Conservation (phyloP, 805 yeast genomes). For the Ogataea corticis region DNA sequence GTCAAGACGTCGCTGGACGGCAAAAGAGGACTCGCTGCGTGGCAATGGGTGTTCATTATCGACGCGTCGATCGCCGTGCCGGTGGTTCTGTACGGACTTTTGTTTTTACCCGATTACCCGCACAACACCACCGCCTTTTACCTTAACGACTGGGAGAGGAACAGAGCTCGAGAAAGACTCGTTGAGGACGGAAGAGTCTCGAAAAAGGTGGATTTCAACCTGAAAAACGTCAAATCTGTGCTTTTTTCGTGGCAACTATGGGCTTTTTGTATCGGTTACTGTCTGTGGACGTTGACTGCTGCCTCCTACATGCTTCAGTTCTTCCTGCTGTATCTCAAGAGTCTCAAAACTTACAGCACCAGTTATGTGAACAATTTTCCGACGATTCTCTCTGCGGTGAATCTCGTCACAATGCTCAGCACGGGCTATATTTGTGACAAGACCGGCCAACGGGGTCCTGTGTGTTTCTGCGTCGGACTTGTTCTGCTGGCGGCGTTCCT, state of each 20-base stretch:
- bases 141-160: constrained; percentile 22
- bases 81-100: constrained; percentile 57
- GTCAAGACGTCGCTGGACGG: constrained; percentile 50
- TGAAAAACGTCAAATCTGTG: constrained; percentile 41
- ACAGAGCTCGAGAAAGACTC: constrained; percentile 22
- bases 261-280: constrained; percentile 26
- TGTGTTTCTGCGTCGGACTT: constrained; percentile 48
- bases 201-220: constrained; percentile 31
- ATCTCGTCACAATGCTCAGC: constrained; percentile 45
- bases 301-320: constrained; percentile 29
- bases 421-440: constrained; percentile 32
- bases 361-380: constrained; percentile 52
- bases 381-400: constrained; percentile 55
- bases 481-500: constrained; percentile 39
- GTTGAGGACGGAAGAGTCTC: constrained; percentile 40
- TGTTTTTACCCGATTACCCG: constrained; percentile 59
- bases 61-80: constrained; percentile 61
- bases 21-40: constrained; percentile 53
- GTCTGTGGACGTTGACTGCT: constrained; percentile 30
- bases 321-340: constrained; percentile 40
- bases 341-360: constrained; percentile 45
- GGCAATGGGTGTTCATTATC: constrained; percentile 75
- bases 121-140: constrained; percentile 23
- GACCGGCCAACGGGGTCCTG: constrained; percentile 27
- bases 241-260: constrained; percentile 50